Evolutionary conservation across 2,329 filamentous ascomycete species (phyloP).

Genomic region (Penicillium sp.): DNA sequence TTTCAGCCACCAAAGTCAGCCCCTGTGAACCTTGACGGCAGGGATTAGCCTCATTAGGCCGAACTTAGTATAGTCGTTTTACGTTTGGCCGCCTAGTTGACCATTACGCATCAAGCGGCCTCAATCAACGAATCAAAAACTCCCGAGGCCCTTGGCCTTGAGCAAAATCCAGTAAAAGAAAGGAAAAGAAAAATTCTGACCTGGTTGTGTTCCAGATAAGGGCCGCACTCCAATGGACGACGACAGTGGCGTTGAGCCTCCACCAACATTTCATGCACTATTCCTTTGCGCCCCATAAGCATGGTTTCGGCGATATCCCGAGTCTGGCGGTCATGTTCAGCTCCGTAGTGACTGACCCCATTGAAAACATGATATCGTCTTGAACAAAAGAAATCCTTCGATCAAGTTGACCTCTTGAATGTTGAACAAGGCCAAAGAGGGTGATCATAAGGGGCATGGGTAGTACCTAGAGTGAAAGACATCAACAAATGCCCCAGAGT

Average conservation of each 20-base stretch:
- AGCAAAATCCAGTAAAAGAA: not conserved
- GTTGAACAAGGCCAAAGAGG: too few relatives aligned
- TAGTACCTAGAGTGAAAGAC: too few relatives aligned
- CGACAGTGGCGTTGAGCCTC: not conserved
- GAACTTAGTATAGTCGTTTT: not conserved
- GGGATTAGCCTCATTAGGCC: not conserved
- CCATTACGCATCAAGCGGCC: not conserved
- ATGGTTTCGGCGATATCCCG: not conserved
- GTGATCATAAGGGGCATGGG: too few relatives aligned
- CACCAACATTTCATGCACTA: too few relatives aligned
- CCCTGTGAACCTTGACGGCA: not conserved
- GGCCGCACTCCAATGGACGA: not conserved
- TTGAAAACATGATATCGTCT: too few relatives aligned
- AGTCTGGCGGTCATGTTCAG: not conserved
- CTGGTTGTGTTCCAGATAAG: not conserved
- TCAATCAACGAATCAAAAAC: not conserved
- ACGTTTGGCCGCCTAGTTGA: not conserved
- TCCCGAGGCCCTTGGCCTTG: not conserved
- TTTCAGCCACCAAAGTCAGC: constrained; percentile 1
- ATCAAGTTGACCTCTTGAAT: too few relatives aligned
- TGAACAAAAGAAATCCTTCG: too few relatives aligned
- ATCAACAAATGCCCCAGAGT: too few relatives aligned
- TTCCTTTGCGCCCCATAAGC: not conserved
- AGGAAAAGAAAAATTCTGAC: not conserved
- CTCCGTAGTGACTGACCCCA: too few relatives aligned